Conservation (phyloP, 2,329 filamentous ascomycete species). For the Thelonectria olida region DNA sequence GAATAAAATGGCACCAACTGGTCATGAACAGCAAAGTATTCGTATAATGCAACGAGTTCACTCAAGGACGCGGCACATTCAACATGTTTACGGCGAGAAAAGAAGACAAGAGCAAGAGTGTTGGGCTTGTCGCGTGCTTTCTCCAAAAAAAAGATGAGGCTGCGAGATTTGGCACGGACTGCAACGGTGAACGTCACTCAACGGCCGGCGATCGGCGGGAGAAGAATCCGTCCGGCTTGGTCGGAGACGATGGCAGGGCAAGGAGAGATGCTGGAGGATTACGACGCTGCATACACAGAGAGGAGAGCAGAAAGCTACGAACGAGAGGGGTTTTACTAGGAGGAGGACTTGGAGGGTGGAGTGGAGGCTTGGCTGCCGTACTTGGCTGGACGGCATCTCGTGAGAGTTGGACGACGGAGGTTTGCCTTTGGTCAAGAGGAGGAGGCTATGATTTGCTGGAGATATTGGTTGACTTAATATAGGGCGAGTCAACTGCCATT, state of each 20-base stretch:
- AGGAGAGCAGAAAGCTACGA: too few relatives aligned
- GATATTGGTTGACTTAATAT: not conserved
- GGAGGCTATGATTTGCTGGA: not conserved
- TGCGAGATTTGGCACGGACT: not conserved
- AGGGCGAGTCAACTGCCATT: not conserved
- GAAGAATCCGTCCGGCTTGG: not conserved
- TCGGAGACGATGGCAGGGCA: not conserved
- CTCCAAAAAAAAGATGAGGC: not conserved
- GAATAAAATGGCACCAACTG: too few relatives aligned
- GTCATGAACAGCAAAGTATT: too few relatives aligned
- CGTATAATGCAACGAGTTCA: too few relatives aligned
- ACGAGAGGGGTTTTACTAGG: not conserved
- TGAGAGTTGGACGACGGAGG: not conserved
- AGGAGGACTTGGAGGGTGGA: not conserved
- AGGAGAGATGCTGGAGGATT: too few relatives aligned
- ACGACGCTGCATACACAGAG: not conserved
- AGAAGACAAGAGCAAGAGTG: not conserved
- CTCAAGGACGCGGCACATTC: not conserved
- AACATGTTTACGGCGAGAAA: not conserved
- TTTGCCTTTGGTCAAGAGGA: not conserved
- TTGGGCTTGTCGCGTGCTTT: not conserved
- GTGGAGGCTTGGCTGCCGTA: constrained; percentile 7
- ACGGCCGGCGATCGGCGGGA: not conserved
- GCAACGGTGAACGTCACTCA: not conserved
- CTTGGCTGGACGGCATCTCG: not conserved